These are phyloP conservation scores for Lagerstroemia speciosa DNA, from an alignment of 345 rosid species.

Conservation along the genomic window DNA sequence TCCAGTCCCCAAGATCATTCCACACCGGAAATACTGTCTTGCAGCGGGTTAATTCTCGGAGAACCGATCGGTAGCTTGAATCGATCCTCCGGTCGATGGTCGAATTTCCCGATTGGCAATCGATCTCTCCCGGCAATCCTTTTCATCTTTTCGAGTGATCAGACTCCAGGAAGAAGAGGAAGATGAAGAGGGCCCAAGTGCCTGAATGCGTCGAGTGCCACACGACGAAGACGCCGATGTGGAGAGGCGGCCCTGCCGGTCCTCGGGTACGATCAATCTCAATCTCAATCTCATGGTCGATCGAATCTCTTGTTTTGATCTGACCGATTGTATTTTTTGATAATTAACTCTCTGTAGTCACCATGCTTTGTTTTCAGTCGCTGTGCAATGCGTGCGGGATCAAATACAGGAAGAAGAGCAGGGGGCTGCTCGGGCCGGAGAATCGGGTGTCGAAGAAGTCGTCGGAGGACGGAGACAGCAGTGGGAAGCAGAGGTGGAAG, in stretches of 20 bases:
- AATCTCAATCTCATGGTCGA: too few relatives aligned
- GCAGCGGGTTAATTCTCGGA: background rate
- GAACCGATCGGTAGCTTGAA: background rate
- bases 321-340: background rate
- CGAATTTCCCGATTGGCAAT: background rate
- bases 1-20: background rate
- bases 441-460: conserved; percentile 17
- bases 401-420: conserved; percentile 62
- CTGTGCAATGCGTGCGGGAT: conserved; percentile 94
- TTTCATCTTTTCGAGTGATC: background rate
- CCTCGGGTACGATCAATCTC: conserved; percentile 39
- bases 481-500: conserved; percentile 21
- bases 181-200: conserved; percentile 1
- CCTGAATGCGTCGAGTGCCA: conserved; percentile 54
- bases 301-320: background rate
- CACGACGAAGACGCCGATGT: conserved; percentile 72
- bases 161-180: background rate
- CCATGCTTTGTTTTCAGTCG: conserved; percentile 31
- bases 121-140: background rate
- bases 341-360: background rate
- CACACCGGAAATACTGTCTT: background rate
- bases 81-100: background rate
- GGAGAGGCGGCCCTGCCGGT: conserved; percentile 88
- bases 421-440: conserved; percentile 25
- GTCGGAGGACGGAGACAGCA: conserved; percentile 11